phyloP scores from a whole-genome alignment of 1,284 basidiomycete genomes.

The Xerocomus nothofagi region DNA sequence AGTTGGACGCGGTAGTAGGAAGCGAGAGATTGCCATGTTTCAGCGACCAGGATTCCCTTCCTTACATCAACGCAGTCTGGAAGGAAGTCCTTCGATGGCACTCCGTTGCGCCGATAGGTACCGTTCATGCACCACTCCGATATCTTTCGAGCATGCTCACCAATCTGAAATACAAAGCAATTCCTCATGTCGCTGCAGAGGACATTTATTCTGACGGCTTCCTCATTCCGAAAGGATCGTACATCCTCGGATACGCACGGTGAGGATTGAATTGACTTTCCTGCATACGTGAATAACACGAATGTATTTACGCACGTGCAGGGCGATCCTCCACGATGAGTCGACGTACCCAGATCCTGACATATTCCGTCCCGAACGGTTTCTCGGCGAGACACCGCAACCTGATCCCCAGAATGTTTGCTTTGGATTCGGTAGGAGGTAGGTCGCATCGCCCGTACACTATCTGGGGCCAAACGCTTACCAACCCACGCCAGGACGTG shows the following conservation, averaged over 20 bases:
- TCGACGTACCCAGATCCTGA: constrained; percentile 21
- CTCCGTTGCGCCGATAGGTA: constrained; percentile 15
- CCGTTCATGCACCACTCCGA: neutral
- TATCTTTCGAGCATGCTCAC: constrained; percentile 16
- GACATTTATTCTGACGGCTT: constrained; percentile 38
- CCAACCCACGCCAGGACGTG: constrained; percentile 15
- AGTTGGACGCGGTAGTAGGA: constrained; percentile 28
- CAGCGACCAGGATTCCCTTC: constrained; percentile 20
- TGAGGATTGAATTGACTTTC: neutral
- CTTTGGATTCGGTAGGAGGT: constrained; percentile 28
- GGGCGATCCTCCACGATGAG: constrained; percentile 20
- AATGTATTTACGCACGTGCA: neutral
- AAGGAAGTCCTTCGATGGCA: constrained; percentile 32
- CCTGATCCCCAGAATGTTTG: constrained; percentile 17
- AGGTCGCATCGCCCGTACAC: neutral
- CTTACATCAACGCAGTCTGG: constrained; percentile 26
- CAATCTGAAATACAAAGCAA: constrained; percentile 25
- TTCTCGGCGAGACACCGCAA: constrained; percentile 19
- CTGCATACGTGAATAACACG: neutral
- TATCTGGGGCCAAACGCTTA: neutral
- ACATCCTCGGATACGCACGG: constrained; percentile 27
- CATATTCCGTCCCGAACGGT: constrained; percentile 27
- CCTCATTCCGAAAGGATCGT: constrained; percentile 41
- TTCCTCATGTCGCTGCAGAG: constrained; percentile 37
- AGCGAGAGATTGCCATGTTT: constrained; percentile 20